These are phyloP conservation scores for Pythium myriotylum DNA, from an alignment of 352 stramenopile species.

Conservation along the genomic window DNA sequence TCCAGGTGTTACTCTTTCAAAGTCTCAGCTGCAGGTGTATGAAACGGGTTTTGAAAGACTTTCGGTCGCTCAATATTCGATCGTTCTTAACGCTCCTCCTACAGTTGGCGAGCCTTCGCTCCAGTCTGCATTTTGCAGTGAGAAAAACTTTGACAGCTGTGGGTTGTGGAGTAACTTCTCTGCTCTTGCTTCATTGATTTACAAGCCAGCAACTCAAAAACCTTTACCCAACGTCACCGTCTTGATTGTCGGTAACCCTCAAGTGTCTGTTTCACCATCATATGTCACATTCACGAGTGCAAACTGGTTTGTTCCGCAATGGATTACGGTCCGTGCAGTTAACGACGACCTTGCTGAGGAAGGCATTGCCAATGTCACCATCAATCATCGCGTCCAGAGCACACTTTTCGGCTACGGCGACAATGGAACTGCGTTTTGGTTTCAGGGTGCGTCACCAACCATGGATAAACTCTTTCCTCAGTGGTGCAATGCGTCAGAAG, in stretches of 20 bases:
- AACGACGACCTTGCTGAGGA: slow-evolving; percentile 50
- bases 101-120: slow-evolving; percentile 19
- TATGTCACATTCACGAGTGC: slow-evolving; percentile 61
- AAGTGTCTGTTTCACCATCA: slow-evolving; percentile 51
- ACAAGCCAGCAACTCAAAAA: slow-evolving; percentile 11
- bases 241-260: slow-evolving; percentile 48
- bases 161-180: slow-evolving; percentile 51
- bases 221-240: slow-evolving; percentile 52
- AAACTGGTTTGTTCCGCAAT: slow-evolving; percentile 70
- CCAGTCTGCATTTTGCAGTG: slow-evolving; percentile 33
- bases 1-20: slow-evolving; percentile 64
- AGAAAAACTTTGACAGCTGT: slow-evolving; percentile 40
- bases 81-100: slow-evolving; percentile 71
- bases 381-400: slow-evolving; percentile 65
- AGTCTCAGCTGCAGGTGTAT: slow-evolving; percentile 32
- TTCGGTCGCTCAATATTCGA: slow-evolving; percentile 37
- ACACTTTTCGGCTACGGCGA: slow-evolving; percentile 48
- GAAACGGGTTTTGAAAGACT: slow-evolving; percentile 25
- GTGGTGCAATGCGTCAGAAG: slow-evolving; percentile 24
- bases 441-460: slow-evolving; percentile 32
- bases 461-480: slow-evolving; percentile 28
- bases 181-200: slow-evolving; percentile 37
- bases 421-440: slow-evolving; percentile 62
- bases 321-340: slow-evolving; percentile 46
- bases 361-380: slow-evolving; percentile 31